phyloP scores from a whole-genome alignment of 305 asterid species.

The Coffea humblotiana region DNA sequence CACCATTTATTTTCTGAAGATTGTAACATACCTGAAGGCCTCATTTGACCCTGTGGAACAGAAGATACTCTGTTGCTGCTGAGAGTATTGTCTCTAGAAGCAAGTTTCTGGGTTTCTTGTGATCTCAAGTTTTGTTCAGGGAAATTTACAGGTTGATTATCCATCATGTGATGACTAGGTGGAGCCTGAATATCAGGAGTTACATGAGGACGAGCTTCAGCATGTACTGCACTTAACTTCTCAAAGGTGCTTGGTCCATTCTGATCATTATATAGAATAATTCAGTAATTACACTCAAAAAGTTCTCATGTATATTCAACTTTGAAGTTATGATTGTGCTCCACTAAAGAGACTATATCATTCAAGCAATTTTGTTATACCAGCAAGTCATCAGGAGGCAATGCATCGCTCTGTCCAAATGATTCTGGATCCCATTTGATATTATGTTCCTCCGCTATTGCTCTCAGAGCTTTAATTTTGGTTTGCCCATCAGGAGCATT shows the following conservation, averaged over 20 bases:
- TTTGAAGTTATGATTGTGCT: slow-evolving; percentile 1
- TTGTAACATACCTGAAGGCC: slow-evolving; percentile 46
- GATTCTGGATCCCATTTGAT: slow-evolving; percentile 71
- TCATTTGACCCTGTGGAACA: slow-evolving; percentile 33
- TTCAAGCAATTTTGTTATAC: slow-evolving; percentile 38
- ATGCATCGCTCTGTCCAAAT: slow-evolving; percentile 39
- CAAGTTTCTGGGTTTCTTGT: slow-evolving; percentile 30
- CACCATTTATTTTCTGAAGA: neutral
- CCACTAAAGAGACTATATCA: slow-evolving; percentile 11
- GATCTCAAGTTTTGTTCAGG: slow-evolving; percentile 41
- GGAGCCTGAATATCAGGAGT: slow-evolving; percentile 38
- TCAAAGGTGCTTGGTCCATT: slow-evolving; percentile 53
- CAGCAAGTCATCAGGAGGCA: slow-evolving; percentile 54
- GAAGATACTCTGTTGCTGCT: slow-evolving; percentile 25
- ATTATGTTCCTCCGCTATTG: slow-evolving; percentile 78
- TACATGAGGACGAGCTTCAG: slow-evolving; percentile 38
- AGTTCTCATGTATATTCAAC: neutral
- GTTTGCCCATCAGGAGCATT: slow-evolving; percentile 72
- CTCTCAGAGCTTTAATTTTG: slow-evolving; percentile 53
- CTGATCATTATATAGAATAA: slow-evolving; percentile 41
- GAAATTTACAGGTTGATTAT: slow-evolving; percentile 31
- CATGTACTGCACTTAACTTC: slow-evolving; percentile 40
- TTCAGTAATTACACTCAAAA: neutral
- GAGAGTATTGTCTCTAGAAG: slow-evolving; percentile 35
- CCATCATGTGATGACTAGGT: slow-evolving; percentile 32